Base-by-base conservation (phyloP, 2,329 filamentous ascomycete genomes). In the Colletotrichum sojae region DNA sequence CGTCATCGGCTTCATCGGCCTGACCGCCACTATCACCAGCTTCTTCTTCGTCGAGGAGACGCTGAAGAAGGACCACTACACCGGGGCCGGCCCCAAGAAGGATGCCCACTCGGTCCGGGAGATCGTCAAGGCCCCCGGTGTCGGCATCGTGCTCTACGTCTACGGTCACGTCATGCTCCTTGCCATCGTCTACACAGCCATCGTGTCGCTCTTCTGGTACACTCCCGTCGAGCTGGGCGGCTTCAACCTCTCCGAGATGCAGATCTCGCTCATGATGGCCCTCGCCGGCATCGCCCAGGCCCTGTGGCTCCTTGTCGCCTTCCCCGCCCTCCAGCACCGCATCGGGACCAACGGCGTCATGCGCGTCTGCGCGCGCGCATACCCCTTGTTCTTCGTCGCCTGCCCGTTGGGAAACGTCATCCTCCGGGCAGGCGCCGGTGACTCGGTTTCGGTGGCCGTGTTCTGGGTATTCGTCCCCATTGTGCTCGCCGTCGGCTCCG, bases 161-260 rank as follows among this genome's bases (percentile, higher is more conserved):
- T 93, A 91, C 76, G 85, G 83, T 2, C 88, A 93, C 75, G 83
- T 89, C 48, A 90, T 91, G 85, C 78, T 94, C 2, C 86, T 95
- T 4, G 92, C 89, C 0, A 90, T 92, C 70, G 85, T 89, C 1
- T 95, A 91, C 78, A 95, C 92, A 0, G 91, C 92, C 64, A 83
- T 94, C 46, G 76, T 88, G 1, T 90, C 92, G 0, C 85, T 95
- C 1, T 91, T 90, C 76, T 89, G 89, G 80, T 94, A 86, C 78
- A 93, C 90, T 0, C 83, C 85, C 3, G 73, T 91, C 6, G 6
- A 76, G 0, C 83, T 91, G 0, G 93, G 93, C 40, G 93, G 93
- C 0, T 86, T 90, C 55, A 87, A 85, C 3, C 91, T 94, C 77
- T 79, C 83, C 0, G 82, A 91, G 0, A 76, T 86, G 4, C 85